Base-by-base conservation (phyloP, 2,329 filamentous ascomycete genomes). In the Fusarium clavum region DNA sequence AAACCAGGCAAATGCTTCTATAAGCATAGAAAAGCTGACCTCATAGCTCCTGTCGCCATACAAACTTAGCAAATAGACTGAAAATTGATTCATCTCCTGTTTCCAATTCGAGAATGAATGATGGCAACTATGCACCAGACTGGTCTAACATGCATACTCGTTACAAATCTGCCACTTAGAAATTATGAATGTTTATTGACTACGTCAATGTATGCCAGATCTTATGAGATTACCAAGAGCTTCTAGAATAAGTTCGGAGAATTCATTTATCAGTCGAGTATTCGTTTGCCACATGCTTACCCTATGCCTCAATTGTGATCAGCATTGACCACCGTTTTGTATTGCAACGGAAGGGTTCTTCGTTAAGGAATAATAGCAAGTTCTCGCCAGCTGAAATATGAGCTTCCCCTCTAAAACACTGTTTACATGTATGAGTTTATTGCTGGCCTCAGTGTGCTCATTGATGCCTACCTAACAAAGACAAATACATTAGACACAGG, bases 391-490 rank as follows among this genome's bases (percentile, higher is more conserved):
- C 32, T 38, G 16, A 18, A 11, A 18, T 11, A 6, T 11, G 16
- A 5, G 9, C 8, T 38, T 38, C 9, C 16, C 16, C 9, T 38
- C 16, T 6, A 9, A 6, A 38, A 11, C 5, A 38, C 5, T 38
- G 5, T 38, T n/a, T 38, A 10, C 34, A 12, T n/a, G 34, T 12
- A 6, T 11, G 10, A 12, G 18, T n/a, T n/a, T 7, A 12, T n/a
- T 12, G 34, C 10, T 38, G 34, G 34, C 18, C 10, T n/a, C 10
- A 38, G 18, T n/a, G 18, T n/a, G 18, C 10, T 38, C 34, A n/a
- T 6, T 7, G 34, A n/a, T 7, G 4, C 9, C 6, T 3, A 18
- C 8, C 9, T 4, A 38, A 38, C 10, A 11, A n/a, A 0, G 10
- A 18, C 34, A 11, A 38, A 38, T 18, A n/a, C 6, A n/a, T 9